A percentile compares a stretch with the other conserved stretches of the same genome.
Conservation (phyloP, 768 basidiomycete genomes). For the Clitopilus passeckerianus region DNA sequence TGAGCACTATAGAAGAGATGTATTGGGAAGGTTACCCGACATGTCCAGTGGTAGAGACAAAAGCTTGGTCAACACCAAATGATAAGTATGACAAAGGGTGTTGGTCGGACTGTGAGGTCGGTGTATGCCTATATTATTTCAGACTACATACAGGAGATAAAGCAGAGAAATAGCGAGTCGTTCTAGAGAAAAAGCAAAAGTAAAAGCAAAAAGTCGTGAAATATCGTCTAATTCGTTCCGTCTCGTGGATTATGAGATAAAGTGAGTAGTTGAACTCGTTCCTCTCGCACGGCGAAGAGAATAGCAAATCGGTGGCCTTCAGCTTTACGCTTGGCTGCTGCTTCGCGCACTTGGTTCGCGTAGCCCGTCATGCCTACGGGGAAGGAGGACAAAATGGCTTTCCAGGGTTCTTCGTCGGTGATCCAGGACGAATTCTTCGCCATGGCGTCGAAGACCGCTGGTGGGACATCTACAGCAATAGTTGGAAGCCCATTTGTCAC, state of each 20-base stretch:
- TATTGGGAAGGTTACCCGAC: no score
- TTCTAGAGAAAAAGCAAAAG: neutral
- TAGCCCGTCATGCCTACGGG: slow-evolving; percentile 56
- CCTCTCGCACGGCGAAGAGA: slow-evolving; percentile 65
- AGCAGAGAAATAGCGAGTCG: neutral
- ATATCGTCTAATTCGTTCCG: neutral
- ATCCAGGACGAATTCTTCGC: slow-evolving; percentile 57
- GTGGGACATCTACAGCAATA: slow-evolving; percentile 67
- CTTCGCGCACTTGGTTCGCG: slow-evolving; percentile 64
- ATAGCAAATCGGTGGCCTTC: slow-evolving; percentile 63
- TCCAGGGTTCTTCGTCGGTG: slow-evolving; percentile 74
- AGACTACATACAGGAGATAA: neutral
- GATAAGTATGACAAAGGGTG: no score
- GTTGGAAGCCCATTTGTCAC: slow-evolving; percentile 59
- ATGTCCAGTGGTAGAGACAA: no score
- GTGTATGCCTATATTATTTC: no score
- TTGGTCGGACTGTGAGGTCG: no score
- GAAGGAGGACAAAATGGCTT: slow-evolving; percentile 47
- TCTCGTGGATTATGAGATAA: slow-evolving; percentile 16
- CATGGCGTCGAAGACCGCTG: slow-evolving; percentile 58
- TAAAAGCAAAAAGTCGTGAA: neutral
- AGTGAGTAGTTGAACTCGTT: slow-evolving; percentile 57
- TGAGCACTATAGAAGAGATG: no score
- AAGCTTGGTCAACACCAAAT: no score
- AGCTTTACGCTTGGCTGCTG: slow-evolving; percentile 51